These are phyloP conservation scores for Ilex paraguariensis DNA, from an alignment of 305 asterid genomes.

Conservation along the genomic window DNA sequence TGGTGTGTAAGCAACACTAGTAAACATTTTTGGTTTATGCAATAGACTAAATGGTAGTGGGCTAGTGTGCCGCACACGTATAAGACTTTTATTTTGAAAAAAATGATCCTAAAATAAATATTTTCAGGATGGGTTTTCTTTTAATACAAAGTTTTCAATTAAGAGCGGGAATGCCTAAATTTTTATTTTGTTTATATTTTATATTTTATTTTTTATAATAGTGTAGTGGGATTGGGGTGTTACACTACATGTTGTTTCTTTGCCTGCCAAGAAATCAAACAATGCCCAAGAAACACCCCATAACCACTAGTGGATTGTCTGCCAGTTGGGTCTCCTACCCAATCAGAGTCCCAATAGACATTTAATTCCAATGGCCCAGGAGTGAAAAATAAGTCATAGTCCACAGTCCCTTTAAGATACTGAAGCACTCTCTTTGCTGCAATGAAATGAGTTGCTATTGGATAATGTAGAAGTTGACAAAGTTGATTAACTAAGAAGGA, in stretches of 20 bases:
- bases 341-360: neutral
- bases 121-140: no score
- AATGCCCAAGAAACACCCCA: neutral
- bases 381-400: neutral
- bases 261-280: neutral
- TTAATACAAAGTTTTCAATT: no score
- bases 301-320: neutral
- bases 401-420: neutral
- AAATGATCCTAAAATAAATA: no score
- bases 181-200: no score
- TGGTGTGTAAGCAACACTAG: no score
- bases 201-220: no score
- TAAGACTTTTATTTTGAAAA: no score
- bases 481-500: neutral
- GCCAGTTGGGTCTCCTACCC: neutral
- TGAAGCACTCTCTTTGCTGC: neutral
- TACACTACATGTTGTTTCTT: neutral
- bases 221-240: no score
- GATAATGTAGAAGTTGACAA: neutral
- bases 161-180: no score
- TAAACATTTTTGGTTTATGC: no score
- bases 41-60: no score
- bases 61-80: no score
- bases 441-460: neutral
- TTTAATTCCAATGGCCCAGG: neutral